Percentiles rank a stretch among this genome's conserved stretches.
These are phyloP conservation scores for Pouteria glomerata DNA, from an alignment of 148 eudicot species.

Conservation along the genomic window DNA sequence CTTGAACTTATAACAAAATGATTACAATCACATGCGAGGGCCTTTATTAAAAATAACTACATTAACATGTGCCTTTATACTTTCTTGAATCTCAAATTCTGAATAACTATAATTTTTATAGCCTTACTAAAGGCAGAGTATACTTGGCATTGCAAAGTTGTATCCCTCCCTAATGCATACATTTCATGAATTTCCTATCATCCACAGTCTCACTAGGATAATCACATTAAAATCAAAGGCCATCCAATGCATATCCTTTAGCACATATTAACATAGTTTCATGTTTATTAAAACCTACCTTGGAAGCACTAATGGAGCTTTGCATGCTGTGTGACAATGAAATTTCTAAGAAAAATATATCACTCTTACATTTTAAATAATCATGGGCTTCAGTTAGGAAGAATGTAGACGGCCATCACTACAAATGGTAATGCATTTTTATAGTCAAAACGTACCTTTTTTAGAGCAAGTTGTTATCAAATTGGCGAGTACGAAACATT, in stretches of 20 bases:
- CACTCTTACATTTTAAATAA: too few relatives aligned
- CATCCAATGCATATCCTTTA: neutral
- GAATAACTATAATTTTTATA: neutral
- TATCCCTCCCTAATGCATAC: constrained; percentile 1
- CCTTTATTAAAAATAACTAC: too few relatives aligned
- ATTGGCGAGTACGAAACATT: too few relatives aligned
- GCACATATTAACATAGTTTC: neutral
- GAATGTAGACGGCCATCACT: too few relatives aligned
- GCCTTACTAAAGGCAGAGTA: neutral
- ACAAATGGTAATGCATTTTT: too few relatives aligned
- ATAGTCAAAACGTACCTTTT: too few relatives aligned
- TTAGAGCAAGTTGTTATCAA: too few relatives aligned
- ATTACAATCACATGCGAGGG: too few relatives aligned
- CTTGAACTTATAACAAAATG: constrained; percentile 8
- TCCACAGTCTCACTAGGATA: neutral
- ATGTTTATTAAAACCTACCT: too few relatives aligned
- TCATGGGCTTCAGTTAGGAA: too few relatives aligned
- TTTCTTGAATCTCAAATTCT: neutral
- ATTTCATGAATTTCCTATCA: neutral
- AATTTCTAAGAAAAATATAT: too few relatives aligned
- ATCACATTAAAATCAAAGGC: too few relatives aligned
- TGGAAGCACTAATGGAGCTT: constrained; percentile 98
- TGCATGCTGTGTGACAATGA: constrained; percentile 95
- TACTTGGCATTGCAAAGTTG: neutral
- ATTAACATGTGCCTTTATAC: neutral